phyloP scores from a whole-genome alignment of 805 yeast species.

The Yarrowia yakushimensis region DNA sequence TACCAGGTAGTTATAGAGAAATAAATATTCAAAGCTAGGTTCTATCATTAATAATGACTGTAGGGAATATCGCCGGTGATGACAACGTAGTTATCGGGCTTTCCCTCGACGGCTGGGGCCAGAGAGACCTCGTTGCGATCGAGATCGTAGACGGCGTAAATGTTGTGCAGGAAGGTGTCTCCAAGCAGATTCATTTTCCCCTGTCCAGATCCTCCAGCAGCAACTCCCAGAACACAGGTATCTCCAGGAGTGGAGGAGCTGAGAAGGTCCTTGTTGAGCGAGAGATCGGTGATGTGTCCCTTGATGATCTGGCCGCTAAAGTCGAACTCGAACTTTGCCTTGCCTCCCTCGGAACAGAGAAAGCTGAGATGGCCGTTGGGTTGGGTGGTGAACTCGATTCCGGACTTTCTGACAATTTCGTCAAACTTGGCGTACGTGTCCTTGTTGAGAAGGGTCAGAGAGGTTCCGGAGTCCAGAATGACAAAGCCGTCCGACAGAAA shows the following conservation, averaged over 20 bases:
- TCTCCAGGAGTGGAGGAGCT: conserved; percentile 10
- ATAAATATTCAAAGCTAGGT: too few species aligned
- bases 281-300: conserved; percentile 7
- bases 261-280: not conserved
- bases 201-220: conserved; percentile 34
- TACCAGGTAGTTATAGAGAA: too few species aligned
- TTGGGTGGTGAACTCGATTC: too few species aligned
- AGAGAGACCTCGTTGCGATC: conserved; percentile 52
- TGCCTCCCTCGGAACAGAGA: not conserved
- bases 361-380: too few species aligned
- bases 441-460: conserved; percentile 40
- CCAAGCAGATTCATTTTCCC: conserved; percentile 46
- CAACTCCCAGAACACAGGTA: conserved; percentile 33
- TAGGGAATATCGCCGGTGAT: too few species aligned
- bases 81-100: not conserved
- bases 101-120: conserved; percentile 43
- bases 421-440: conserved; percentile 37
- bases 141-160: conserved; percentile 63
- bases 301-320: not conserved
- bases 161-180: conserved; percentile 56
- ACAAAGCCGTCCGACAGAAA: conserved; percentile 33
- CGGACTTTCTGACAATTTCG: conserved; percentile 29
- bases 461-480: conserved; percentile 57
- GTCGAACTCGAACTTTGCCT: not conserved
- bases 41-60: too few species aligned